These are phyloP conservation scores for Brasilioporus rufonigricans DNA, from an alignment of 768 basidiomycete genomes.

Conservation along the genomic window DNA sequence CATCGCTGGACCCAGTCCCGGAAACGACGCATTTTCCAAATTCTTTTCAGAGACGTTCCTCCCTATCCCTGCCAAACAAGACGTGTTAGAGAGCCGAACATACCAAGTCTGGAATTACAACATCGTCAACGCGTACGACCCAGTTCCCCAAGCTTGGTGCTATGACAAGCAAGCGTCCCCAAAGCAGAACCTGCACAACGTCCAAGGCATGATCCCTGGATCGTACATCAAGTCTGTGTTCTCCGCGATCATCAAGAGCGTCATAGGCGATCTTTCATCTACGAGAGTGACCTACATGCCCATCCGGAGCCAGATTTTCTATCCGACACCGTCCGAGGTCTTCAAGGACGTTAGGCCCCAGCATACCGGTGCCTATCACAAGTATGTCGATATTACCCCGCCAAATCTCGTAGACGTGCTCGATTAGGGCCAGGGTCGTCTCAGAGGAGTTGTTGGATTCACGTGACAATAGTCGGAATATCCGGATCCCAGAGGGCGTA, in stretches of 20 bases:
- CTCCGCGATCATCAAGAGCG: background rate
- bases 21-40: conserved; percentile 1
- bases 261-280: background rate
- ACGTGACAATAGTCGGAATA: too few relatives aligned
- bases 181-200: background rate
- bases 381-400: background rate
- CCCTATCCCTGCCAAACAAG: background rate
- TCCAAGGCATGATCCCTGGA: background rate
- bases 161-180: background rate
- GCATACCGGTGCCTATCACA: background rate
- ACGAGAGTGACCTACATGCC: background rate
- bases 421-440: too few relatives aligned
- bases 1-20: conserved; percentile 10
- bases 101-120: conserved; percentile 16
- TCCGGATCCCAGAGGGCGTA: too few relatives aligned
- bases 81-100: background rate
- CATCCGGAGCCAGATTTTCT: background rate
- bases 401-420: background rate
- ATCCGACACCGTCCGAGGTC: background rate
- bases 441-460: too few relatives aligned
- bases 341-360: background rate
- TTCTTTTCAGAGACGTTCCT: conserved; percentile 1
- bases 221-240: background rate
- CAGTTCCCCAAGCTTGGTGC: conserved; percentile 16
- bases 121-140: conserved; percentile 9